Evolutionary conservation across 2,329 filamentous ascomycete genomes (phyloP).

Genomic region (Ascochyta pisi): DNA sequence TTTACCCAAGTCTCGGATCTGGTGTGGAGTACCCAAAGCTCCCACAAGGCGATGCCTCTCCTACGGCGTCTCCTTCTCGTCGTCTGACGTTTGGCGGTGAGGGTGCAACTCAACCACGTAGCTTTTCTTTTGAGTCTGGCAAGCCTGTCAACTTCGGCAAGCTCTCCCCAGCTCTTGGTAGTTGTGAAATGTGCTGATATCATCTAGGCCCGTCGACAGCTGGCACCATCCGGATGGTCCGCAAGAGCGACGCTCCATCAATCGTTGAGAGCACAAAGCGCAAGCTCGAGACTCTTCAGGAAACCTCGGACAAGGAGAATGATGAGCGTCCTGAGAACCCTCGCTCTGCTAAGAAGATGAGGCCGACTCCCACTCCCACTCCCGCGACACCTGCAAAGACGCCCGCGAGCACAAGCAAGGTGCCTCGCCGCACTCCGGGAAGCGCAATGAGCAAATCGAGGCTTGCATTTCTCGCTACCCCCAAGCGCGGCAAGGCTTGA

Average conservation of each 20-base stretch:
- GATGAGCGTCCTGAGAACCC: slow-evolving; percentile 37
- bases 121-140: slow-evolving; percentile 59
- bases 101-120: slow-evolving; percentile 41
- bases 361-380: slow-evolving; percentile 24
- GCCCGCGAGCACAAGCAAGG: slow-evolving; percentile 38
- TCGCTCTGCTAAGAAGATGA: slow-evolving; percentile 46
- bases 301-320: slow-evolving; percentile 55
- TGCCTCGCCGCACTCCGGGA: slow-evolving; percentile 38
- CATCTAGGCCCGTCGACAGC: slow-evolving; percentile 42
- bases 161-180: background rate
- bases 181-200: background rate
- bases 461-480: slow-evolving; percentile 48
- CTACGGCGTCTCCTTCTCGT: slow-evolving; percentile 39
- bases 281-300: slow-evolving; percentile 50
- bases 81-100: slow-evolving; percentile 46
- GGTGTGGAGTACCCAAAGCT: slow-evolving; percentile 50
- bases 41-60: slow-evolving; percentile 32
- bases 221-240: slow-evolving; percentile 52
- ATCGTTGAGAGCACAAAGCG: slow-evolving; percentile 51
- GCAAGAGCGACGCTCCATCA: slow-evolving; percentile 52
- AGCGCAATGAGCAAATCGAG: slow-evolving; percentile 47
- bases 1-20: slow-evolving; percentile 39
- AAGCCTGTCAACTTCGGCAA: slow-evolving; percentile 53
- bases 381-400: slow-evolving; percentile 38
- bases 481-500: slow-evolving; percentile 45